Evolutionary conservation across 768 basidiomycete species (phyloP), one percentile per base, ranked within the genome.

Genomic region (Lactarius sp.): DNA sequence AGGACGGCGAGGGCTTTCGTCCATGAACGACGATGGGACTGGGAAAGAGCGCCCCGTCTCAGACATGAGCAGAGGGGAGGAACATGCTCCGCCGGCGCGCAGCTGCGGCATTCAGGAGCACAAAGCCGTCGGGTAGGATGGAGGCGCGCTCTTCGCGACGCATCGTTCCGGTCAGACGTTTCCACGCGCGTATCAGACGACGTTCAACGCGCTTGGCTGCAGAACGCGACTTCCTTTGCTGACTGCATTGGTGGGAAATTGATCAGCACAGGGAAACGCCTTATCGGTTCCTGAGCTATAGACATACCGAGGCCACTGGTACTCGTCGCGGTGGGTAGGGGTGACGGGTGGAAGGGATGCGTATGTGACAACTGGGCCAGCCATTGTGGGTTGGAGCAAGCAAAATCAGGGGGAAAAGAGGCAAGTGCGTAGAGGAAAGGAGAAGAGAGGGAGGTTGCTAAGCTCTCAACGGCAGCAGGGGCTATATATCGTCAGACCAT

Each of bases 171-270:
- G 85, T 86, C 69, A 87, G 73, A 44, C 78, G 73, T 70, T 88
- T 88, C 86, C 86, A 88, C 10, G 80, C 76, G 49, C 77, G 75
- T 58, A 87, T 73, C 64, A 86, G 73, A 71, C 81, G 83, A 60
- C 86, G 85, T 69, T 84, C 80, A 61, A 88, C 72, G 69, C 72
- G 73, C 64, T 83, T 84, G 13, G 77, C 73, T 66, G 73, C 74
- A 4, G 82, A 76, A 37, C 49, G 58, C 1, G 60, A 34, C 47
- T 18, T 31, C 22, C 57, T 27, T 37, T 12, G 34, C 18, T 56
- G 46, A 27, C 57, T 63, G 8, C 9, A 22, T 22, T n/a, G 18
- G 42, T 3, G 22, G 42, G 8, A 10, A 2, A 12, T 7, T 33
- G n/a, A 6, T 47, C 10, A 36, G 36, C 18, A 52, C 1, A 5